Base-by-base conservation (phyloP, 305 asterid species). In the Solanum chacoense region DNA sequence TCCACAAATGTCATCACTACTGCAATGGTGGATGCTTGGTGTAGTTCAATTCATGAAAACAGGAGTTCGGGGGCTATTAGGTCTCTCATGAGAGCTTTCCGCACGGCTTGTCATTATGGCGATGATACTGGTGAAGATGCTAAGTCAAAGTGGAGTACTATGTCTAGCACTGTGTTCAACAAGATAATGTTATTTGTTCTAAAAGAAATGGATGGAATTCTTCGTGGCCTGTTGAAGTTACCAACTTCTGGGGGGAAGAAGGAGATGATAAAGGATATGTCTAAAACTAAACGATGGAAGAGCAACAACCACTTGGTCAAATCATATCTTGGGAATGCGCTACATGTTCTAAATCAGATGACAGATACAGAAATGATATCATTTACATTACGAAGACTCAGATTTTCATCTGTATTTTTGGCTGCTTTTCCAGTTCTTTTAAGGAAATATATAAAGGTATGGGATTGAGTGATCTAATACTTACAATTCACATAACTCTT, bases 321-420 rank as follows among this genome's bases (percentile, higher is more conserved):
- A 90, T 97, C 99, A 20, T 96, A 95, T 92, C 99, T 97, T 55
- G 99, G 98, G 77, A 96, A 97, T 89, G 88, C 98, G 86, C 92
- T 97, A 89, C 99, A 96, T 91, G 94, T 94, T 81, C 90, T 96
- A 90, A 97, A 95, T 93, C 99, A 97, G 92, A 94, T 96, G 99
- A 97, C 98, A 0, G 99, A 97, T 90, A 93, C 93, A 72, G 95
- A 94, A 89, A 97, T 97, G 99, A 95, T 96, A 90, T 94, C 98
- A 13, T 95, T 94, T 92, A 93, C 95, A 90, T 91, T 96, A 87
- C 90, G 94, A 88, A 95, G 98, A 75, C 90, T 96, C 72, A 93
- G 94, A 87, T 89, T 90, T 91, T 97, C 99, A 3, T 90, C 95
- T 35, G 85, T 96, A 72, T 93, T 97, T 90, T 91, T 97, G 91